phyloP scores from a whole-genome alignment of 495 filamentous ascomycete species.

The Hypoxylon lienhwacheense region DNA sequence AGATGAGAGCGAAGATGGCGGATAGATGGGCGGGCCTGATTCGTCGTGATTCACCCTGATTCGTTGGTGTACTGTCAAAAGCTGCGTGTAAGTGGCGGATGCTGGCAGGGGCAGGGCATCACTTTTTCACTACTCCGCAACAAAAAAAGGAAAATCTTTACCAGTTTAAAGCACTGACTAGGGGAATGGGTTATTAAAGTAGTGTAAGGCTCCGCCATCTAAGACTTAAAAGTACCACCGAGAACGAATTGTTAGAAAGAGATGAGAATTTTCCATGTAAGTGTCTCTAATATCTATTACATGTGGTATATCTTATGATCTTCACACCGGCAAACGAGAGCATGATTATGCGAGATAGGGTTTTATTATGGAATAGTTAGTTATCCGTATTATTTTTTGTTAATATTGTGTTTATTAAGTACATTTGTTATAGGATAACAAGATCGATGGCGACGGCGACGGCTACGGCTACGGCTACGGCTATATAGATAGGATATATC shows the following conservation, averaged over 20 bases:
- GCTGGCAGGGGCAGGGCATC: conserved; percentile 8
- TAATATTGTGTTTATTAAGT: no score
- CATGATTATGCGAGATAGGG: conserved; percentile 26
- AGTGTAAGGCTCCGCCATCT: no score
- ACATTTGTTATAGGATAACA: no score
- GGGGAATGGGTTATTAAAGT: conserved; percentile 22
- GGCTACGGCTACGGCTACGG: no score
- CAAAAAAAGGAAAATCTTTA: conserved; percentile 30
- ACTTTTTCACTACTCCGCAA: conserved; percentile 34
- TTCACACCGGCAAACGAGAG: conserved; percentile 30
- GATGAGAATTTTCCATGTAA: conserved; percentile 34
- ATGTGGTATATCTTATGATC: no score
- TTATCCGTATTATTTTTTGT: no score
- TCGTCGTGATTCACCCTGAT: no score
- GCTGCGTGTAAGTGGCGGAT: conserved; percentile 1
- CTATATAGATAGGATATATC: no score
- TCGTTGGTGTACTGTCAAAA: no score
- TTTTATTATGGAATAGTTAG: no score
- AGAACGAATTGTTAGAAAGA: conserved; percentile 13
- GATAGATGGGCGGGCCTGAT: conserved; percentile 19
- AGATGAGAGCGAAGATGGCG: conserved; percentile 17
- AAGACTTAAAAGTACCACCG: conserved; percentile 34
- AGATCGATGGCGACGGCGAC: no score
- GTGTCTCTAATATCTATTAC: no score
- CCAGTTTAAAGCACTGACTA: conserved; percentile 20